Base-by-base conservation (phyloP, 371 early-diverging fungal genomes). In the Mucor mucedo region DNA sequence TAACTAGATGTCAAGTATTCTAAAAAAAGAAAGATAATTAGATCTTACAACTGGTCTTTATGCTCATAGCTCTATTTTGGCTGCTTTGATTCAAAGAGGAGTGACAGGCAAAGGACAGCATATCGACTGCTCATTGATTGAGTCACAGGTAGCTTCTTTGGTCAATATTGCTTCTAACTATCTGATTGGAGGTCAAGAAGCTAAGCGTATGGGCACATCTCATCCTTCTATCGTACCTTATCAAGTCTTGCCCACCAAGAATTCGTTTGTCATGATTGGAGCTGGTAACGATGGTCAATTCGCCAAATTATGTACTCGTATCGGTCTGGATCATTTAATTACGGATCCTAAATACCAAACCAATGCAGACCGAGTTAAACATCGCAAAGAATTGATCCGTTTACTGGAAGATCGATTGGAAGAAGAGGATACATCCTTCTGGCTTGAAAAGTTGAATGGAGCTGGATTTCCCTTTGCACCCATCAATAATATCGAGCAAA, bases 181-280 rank as follows among this genome's bases (percentile, higher is more conserved):
- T 71, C 76, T 97, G 56, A 88, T 95, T 40, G 95, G 92, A 9
- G 89, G 88, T 2, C 54, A 80, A 59, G 94, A 95, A 71, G 94
- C 91, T 0, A 77, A 77, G 58, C 85, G 97, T 16, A 89, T 89
- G 90, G 97, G 96, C 9, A 94, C 95, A 2, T 78, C 87, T 2
- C 97, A 97, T 69, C 85, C 93, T 2, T 90, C 94, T 1, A 95
- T 97, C 52, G 97, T 94, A 2, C 97, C 97, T 27, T 97, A 97
- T 71, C 92, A 95, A 65, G 91, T 87, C 6, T 88, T 95, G 40
- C 82, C 85, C 1, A 95, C 94, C n/a, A 81, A 76, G n/a, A 91
- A 95, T 71, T 89, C 90, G 0, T 82, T 85, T 73, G 87, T 97
- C 38, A 90, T 95, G 79, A 79, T 97, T 40, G 97, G 96, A 1